These are phyloP conservation scores for Phialemoniopsis sp. DNA, from an alignment of 2,329 filamentous ascomycete species.

Conservation along the genomic window DNA sequence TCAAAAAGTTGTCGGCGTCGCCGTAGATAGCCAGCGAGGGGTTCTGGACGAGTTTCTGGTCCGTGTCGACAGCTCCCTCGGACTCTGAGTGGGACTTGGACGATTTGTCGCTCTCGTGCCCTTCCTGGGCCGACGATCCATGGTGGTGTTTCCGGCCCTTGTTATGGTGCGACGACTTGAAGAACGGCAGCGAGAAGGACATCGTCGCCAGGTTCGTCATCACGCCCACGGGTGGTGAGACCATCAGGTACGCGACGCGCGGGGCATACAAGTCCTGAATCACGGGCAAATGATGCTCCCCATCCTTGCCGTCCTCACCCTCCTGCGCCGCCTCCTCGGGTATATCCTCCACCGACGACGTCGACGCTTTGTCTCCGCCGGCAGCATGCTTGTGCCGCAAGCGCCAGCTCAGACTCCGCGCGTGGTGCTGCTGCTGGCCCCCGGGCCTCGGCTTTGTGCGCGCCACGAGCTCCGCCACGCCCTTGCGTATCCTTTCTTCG, in stretches of 20 bases:
- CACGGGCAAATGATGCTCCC: slow-evolving; percentile 15
- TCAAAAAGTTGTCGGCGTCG: slow-evolving; percentile 69
- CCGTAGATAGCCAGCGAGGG: slow-evolving; percentile 71
- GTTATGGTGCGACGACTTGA: background rate
- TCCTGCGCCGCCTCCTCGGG: slow-evolving; percentile 15
- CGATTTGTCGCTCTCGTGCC: slow-evolving; percentile 5
- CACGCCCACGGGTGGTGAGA: slow-evolving; percentile 63
- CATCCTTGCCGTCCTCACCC: slow-evolving; percentile 10
- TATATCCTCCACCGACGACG: slow-evolving; percentile 3
- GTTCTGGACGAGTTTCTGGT: slow-evolving; percentile 53
- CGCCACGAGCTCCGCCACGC: slow-evolving; percentile 42
- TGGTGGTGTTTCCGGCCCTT: slow-evolving; percentile 3
- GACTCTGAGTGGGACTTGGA: slow-evolving; percentile 1
- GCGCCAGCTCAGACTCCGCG: background rate
- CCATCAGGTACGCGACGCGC: slow-evolving; percentile 53
- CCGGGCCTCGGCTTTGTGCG: slow-evolving; percentile 27
- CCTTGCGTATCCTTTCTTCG: slow-evolving; percentile 42
- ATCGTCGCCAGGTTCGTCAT: slow-evolving; percentile 60
- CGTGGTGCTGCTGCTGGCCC: slow-evolving; percentile 7
- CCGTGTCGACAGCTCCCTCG: slow-evolving; percentile 16
- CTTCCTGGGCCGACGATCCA: slow-evolving; percentile 8
- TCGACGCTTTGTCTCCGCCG: background rate
- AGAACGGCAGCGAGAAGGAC: slow-evolving; percentile 36
- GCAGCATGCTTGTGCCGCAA: background rate
- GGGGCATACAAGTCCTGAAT: slow-evolving; percentile 29